Percentiles rank a stretch among this genome's conserved stretches.
Evolutionary conservation across 140 eudicot species (phyloP).

Genomic region (Anethum foeniculum): DNA sequence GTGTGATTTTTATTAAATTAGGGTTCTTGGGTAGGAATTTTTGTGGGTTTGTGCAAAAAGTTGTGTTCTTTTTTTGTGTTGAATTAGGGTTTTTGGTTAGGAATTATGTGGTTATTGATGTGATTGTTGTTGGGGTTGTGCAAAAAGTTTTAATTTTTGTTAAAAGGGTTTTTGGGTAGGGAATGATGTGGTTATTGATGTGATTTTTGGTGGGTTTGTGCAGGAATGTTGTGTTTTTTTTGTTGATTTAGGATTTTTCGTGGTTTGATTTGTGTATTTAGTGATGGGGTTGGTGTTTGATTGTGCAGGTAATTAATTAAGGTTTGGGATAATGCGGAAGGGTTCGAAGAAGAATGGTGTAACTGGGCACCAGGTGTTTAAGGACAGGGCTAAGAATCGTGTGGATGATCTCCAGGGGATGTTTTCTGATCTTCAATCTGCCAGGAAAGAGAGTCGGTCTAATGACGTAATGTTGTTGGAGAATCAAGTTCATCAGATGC

Average conservation of each 20-base stretch:
- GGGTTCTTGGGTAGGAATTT: not conserved
- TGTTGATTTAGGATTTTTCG: not conserved
- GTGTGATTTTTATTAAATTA: not conserved
- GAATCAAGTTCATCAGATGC: conserved; percentile 89
- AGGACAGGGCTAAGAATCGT: conserved; percentile 51
- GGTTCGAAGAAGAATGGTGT: conserved; percentile 22
- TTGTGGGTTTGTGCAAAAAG: not conserved
- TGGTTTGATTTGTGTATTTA: not conserved
- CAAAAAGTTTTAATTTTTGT: not conserved
- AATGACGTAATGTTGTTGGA: conserved; percentile 40
- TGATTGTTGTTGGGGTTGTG: not conserved
- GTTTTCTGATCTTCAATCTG: conserved; percentile 43
- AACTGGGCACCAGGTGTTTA: conserved; percentile 35
- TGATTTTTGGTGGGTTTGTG: not conserved
- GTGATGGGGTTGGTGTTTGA: not conserved
- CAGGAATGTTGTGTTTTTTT: not conserved
- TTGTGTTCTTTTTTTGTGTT: not conserved
- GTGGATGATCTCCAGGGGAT: conserved; percentile 51
- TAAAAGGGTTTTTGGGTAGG: not conserved
- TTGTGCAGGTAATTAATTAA: conserved; percentile 13
- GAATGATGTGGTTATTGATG: not conserved
- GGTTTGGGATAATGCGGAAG: conserved; percentile 38
- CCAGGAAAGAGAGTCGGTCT: conserved; percentile 53
- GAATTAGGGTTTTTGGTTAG: conserved; percentile 4
- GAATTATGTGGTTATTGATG: not conserved